Conservation (phyloP, 2,329 filamentous ascomycete genomes). For the Ophiosphaerella narmari region DNA sequence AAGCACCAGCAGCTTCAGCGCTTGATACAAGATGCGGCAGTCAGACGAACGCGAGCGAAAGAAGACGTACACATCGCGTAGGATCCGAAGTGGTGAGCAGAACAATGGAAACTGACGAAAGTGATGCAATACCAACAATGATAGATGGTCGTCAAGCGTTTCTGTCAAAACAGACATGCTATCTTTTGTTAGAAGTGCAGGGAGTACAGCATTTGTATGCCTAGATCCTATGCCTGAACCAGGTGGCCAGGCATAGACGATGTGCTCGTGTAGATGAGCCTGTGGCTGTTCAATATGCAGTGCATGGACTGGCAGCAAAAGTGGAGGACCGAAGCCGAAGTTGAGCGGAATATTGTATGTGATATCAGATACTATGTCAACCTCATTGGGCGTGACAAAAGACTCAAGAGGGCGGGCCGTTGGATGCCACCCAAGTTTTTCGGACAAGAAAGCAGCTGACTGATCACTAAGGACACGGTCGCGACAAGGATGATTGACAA, state of each 20-base stretch:
- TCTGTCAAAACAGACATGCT: constrained; percentile 22
- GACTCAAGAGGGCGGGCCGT: constrained; percentile 33
- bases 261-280: constrained; percentile 37
- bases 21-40: constrained; percentile 34
- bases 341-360: constrained; percentile 37
- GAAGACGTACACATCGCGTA: constrained; percentile 42
- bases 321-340: constrained; percentile 41
- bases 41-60: constrained; percentile 25
- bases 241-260: constrained; percentile 46
- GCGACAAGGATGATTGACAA: constrained; percentile 44
- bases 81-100: constrained; percentile 37
- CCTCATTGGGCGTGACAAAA: constrained; percentile 25
- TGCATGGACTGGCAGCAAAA: constrained; percentile 32
- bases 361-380: constrained; percentile 17
- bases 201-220: constrained; percentile 40
- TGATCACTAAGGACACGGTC: constrained; percentile 37
- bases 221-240: constrained; percentile 11
- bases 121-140: constrained; percentile 37
- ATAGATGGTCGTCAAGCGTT: constrained; percentile 38
- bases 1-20: constrained; percentile 46
- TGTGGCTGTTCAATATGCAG: constrained; percentile 24
- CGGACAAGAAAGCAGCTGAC: constrained; percentile 34
- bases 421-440: constrained; percentile 43
- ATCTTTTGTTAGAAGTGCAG: constrained; percentile 34
- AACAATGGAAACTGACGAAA: constrained; percentile 44